phyloP scores from a whole-genome alignment of 1,284 basidiomycete species.

The Bondarzewia mesenterica region DNA sequence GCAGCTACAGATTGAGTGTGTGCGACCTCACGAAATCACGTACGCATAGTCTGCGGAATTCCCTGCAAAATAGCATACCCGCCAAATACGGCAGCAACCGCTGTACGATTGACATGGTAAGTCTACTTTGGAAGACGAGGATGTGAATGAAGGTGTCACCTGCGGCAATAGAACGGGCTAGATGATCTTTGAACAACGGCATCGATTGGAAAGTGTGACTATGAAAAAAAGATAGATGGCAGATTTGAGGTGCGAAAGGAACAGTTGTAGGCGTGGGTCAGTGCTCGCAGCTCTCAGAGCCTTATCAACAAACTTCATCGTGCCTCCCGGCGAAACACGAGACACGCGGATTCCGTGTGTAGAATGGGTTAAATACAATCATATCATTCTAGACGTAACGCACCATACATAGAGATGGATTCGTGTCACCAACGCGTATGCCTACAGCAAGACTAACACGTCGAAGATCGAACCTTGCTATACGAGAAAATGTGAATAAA shows the following conservation, averaged over 20 bases:
- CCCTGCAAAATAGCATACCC: slow-evolving; percentile 8
- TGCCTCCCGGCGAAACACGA: not conserved
- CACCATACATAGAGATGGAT: slow-evolving; percentile 9
- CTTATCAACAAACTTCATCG: no score
- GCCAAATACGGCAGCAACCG: slow-evolving; percentile 8
- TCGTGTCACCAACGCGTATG: slow-evolving; percentile 1
- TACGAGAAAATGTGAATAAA: no score
- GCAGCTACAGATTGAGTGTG: not conserved
- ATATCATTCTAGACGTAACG: slow-evolving; percentile 10
- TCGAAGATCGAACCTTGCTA: no score
- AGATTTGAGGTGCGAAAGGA: no score
- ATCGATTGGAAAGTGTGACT: no score
- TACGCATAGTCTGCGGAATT: slow-evolving; percentile 34
- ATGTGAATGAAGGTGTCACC: slow-evolving; percentile 9
- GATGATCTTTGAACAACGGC: slow-evolving; percentile 21
- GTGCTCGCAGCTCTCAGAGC: no score
- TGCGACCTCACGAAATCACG: slow-evolving; percentile 2
- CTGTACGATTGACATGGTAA: slow-evolving; percentile 30
- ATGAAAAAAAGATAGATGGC: no score
- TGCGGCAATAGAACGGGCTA: slow-evolving; percentile 15
- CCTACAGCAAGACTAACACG: not conserved
- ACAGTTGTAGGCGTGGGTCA: no score
- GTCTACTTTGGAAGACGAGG: slow-evolving; percentile 31
- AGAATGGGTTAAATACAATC: slow-evolving; percentile 5
- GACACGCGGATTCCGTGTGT: slow-evolving; percentile 8